phyloP scores from a whole-genome alignment of 768 basidiomycete species.

The Amanita thiersii region DNA sequence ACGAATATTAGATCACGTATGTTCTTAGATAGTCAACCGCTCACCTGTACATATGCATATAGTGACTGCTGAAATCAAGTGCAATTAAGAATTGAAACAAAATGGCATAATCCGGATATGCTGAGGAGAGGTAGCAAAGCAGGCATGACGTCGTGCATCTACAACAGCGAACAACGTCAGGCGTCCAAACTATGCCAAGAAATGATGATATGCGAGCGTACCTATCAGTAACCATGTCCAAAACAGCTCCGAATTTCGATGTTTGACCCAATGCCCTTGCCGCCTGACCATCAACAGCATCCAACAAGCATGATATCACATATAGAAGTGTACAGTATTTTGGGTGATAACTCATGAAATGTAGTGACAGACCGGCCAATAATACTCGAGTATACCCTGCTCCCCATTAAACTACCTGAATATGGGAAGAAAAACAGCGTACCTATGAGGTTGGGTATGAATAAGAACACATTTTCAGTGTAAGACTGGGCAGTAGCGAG shows the following conservation, averaged over 20 bases:
- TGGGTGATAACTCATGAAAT: conserved; percentile 94
- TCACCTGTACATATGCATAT: conserved; percentile 99
- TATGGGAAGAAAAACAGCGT: conserved; percentile 8
- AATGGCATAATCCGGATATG: conserved; percentile 79
- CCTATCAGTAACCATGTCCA: conserved; percentile 99
- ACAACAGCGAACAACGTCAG: conserved; percentile 8
- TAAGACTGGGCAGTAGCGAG: conserved; percentile 80
- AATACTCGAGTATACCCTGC: conserved; percentile 87
- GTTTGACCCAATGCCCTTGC: conserved; percentile 85
- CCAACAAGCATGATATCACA: conserved; percentile 83
- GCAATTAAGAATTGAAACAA: conserved; percentile 93
- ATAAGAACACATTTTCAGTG: conserved; percentile 95
- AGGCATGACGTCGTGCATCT: conserved; percentile 96
- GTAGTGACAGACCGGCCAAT: conserved; percentile 80
- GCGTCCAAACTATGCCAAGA: conserved; percentile 5
- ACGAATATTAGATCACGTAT: conserved; percentile 10
- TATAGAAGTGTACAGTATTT: conserved; percentile 88
- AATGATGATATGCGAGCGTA: conserved; percentile 26
- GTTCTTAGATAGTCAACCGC: conserved; percentile 3
- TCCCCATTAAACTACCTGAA: conserved; percentile 9
- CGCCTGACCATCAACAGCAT: conserved; percentile 91
- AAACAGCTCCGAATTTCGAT: conserved; percentile 93
- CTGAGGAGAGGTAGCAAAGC: conserved; percentile 87
- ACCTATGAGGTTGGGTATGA: conserved; percentile 96
- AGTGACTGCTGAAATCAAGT: conserved; percentile 95